These are phyloP conservation scores for Phylloporus arenicola DNA, from an alignment of 768 basidiomycete genomes.

Conservation along the genomic window DNA sequence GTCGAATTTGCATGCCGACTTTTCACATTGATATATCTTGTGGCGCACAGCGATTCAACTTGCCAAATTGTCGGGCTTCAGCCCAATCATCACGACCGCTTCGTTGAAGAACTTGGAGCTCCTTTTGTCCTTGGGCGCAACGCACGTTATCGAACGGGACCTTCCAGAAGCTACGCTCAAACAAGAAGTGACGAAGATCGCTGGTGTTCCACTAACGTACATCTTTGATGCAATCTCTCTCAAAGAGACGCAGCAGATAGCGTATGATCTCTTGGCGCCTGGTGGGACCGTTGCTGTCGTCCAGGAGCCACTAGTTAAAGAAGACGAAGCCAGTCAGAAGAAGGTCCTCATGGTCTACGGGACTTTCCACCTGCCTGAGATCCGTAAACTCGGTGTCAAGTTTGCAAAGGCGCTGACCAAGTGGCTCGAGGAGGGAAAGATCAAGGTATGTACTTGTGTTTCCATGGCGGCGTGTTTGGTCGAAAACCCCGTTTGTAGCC, in stretches of 20 bases:
- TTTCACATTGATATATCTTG: no score
- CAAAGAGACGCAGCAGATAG: constrained; percentile 28
- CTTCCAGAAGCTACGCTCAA: constrained; percentile 12
- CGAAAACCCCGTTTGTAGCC: constrained; percentile 20
- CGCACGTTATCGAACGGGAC: constrained; percentile 31
- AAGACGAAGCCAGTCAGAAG: not conserved
- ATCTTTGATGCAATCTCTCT: constrained; percentile 27
- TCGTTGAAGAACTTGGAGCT: constrained; percentile 27
- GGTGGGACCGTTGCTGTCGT: constrained; percentile 26
- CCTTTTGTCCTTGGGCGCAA: constrained; percentile 33
- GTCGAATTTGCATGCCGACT: not conserved
- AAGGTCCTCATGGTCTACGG: constrained; percentile 7
- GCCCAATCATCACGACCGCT: constrained; percentile 34
- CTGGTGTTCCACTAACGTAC: not conserved
- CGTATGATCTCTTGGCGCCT: constrained; percentile 25
- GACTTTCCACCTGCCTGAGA: constrained; percentile 2
- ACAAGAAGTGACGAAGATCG: not conserved
- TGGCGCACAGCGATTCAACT: constrained; percentile 27
- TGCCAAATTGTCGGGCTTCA: constrained; percentile 30
- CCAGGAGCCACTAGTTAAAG: not conserved
- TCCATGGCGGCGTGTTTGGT: not conserved
- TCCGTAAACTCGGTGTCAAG: constrained; percentile 7
- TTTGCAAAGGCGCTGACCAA: constrained; percentile 13
- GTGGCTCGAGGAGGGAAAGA: constrained; percentile 15
- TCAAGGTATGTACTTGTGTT: constrained; percentile 10